phyloP scores from a whole-genome alignment of 768 basidiomycete genomes.

The Macrocybe gigantea region DNA sequence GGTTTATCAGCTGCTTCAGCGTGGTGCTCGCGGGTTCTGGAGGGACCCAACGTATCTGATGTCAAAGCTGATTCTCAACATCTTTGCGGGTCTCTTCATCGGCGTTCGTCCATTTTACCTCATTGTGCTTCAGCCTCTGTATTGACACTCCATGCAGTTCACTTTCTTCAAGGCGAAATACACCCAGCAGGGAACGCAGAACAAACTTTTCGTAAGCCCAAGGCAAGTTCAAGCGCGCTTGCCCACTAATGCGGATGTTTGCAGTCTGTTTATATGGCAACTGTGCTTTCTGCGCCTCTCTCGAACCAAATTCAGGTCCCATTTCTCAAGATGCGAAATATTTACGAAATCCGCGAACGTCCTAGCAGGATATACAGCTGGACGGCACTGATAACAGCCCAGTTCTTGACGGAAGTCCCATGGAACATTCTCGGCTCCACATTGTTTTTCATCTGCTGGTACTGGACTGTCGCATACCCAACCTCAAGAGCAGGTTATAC shows the following conservation, averaged over 20 bases:
- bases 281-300: constrained; percentile 46
- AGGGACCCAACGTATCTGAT: constrained; percentile 57
- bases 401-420: constrained; percentile 53
- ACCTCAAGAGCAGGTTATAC: constrained; percentile 50
- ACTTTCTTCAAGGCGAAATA: constrained; percentile 57
- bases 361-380: constrained; percentile 63
- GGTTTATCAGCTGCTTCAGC: constrained; percentile 30
- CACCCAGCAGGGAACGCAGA: constrained; percentile 51
- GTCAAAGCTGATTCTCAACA: constrained; percentile 52
- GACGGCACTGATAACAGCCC: constrained; percentile 51
- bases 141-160: constrained; percentile 27
- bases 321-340: constrained; percentile 52
- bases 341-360: constrained; percentile 67
- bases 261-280: constrained; percentile 53
- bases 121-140: constrained; percentile 3
- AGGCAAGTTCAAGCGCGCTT: constrained; percentile 4
- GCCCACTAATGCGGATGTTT: background rate
- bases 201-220: constrained; percentile 56
- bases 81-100: constrained; percentile 49
- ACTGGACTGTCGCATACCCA: constrained; percentile 63
- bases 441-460: constrained; percentile 68
- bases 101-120: constrained; percentile 25
- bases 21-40: constrained; percentile 45
- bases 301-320: constrained; percentile 61
- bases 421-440: constrained; percentile 61